phyloP scores from a whole-genome alignment of 139 green algal species.

The Trebouxia sp. region DNA sequence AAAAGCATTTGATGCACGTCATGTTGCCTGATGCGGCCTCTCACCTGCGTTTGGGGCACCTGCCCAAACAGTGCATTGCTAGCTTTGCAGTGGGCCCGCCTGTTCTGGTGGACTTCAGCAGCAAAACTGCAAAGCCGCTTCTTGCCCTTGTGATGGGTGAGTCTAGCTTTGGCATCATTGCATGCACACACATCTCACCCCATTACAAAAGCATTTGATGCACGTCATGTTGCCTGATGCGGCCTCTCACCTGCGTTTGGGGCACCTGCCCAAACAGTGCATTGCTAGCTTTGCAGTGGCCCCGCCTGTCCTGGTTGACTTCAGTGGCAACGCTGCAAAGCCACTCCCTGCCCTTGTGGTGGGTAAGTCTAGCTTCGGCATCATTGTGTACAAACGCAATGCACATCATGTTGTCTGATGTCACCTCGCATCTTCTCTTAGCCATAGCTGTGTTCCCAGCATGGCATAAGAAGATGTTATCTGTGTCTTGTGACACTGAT shows the following conservation, averaged over 20 bases:
- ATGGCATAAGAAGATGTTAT: too few species aligned
- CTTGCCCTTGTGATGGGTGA: slow-evolving; percentile 10
- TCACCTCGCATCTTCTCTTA: slow-evolving; percentile 34
- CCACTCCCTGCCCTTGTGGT: not conserved
- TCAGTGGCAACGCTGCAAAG: slow-evolving; percentile 12
- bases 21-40: too few species aligned
- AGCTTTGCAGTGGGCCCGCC: slow-evolving; percentile 51
- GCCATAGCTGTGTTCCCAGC: too few species aligned
- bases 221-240: too few species aligned
- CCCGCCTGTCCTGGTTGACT: slow-evolving; percentile 54
- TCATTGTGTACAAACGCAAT: too few species aligned
- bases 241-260: slow-evolving; percentile 34
- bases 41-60: slow-evolving; percentile 28
- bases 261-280: slow-evolving; percentile 24
- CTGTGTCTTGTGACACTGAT: too few species aligned
- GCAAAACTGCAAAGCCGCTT: not conserved
- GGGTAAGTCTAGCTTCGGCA: too few species aligned
- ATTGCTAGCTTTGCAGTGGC: slow-evolving; percentile 52
- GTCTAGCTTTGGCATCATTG: too few species aligned
- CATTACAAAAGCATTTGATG: too few species aligned
- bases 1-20: too few species aligned
- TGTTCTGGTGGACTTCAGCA: slow-evolving; percentile 51
- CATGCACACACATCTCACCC: too few species aligned
- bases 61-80: slow-evolving; percentile 40
- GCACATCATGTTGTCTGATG: too few species aligned